These are phyloP conservation scores for Afroboletus lepidellus DNA, from an alignment of 1,284 basidiomycete species.

Conservation along the genomic window DNA sequence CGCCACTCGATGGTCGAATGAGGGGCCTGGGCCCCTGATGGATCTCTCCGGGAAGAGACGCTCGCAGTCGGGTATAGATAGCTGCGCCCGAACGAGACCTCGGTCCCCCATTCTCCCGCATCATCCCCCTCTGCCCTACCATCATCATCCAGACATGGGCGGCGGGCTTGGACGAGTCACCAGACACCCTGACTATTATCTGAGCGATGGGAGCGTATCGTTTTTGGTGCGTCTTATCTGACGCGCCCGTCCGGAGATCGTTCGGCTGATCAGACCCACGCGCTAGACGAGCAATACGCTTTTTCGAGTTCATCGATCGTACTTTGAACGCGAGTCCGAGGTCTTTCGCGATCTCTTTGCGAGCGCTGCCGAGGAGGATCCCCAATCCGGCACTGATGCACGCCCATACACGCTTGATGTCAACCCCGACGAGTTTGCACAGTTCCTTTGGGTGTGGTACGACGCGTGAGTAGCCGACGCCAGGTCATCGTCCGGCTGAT, in stretches of 20 bases:
- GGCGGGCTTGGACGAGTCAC: slow-evolving; percentile 11
- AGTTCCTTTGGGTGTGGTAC: slow-evolving; percentile 70
- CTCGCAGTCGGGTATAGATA: slow-evolving; percentile 26
- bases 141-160: slow-evolving; percentile 10
- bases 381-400: slow-evolving; percentile 36
- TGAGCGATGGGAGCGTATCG: slow-evolving; percentile 19
- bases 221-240: slow-evolving; percentile 20
- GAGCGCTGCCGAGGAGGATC: slow-evolving; percentile 31
- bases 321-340: slow-evolving; percentile 62
- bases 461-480: slow-evolving; percentile 45
- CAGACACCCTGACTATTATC: slow-evolving; percentile 13
- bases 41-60: slow-evolving; percentile 20
- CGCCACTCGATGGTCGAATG: neutral
- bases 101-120: neutral
- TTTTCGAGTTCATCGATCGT: slow-evolving; percentile 61
- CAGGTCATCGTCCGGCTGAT: neutral
- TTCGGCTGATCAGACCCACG: slow-evolving; percentile 9
- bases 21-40: slow-evolving; percentile 9
- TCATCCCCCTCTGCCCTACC: neutral
- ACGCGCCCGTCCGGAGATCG: neutral
- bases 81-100: neutral
- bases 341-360: slow-evolving; percentile 49
- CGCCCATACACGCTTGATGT: slow-evolving; percentile 53
- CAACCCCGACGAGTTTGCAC: slow-evolving; percentile 48
- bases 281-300: slow-evolving; percentile 45